Percentiles rank a stretch among this genome's conserved stretches.
Conservation (phyloP, 371 early-diverging fungal species). For the Zychaea mexicana region DNA sequence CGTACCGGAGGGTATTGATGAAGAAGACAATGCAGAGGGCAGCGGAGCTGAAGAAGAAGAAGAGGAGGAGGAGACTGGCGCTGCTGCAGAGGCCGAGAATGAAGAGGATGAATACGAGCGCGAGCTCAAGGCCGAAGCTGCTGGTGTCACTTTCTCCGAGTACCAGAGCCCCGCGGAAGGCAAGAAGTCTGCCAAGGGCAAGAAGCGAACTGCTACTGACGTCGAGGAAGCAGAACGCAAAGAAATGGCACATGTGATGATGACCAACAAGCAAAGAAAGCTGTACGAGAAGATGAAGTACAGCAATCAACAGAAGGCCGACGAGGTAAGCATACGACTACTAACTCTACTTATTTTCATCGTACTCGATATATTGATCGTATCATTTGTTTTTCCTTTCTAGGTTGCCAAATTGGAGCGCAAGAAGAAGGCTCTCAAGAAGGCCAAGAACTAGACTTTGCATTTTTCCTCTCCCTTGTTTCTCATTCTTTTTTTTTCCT, state of each 20-base stretch:
- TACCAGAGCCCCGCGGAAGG: conserved; percentile 60
- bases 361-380: background rate
- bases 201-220: conserved; percentile 66
- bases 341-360: too few relatives aligned
- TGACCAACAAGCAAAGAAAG: conserved; percentile 90
- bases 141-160: conserved; percentile 74
- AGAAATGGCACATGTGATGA: conserved; percentile 91
- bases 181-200: conserved; percentile 49
- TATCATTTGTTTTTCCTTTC: background rate
- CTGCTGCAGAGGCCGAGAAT: conserved; percentile 27
- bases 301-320: conserved; percentile 61
- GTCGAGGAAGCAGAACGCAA: conserved; percentile 83
- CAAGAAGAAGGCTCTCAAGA: conserved; percentile 46
- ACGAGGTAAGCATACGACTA: conserved; percentile 55
- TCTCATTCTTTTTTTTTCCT: conserved; percentile 7
- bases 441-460: conserved; percentile 18
- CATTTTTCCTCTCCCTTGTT: conserved; percentile 2
- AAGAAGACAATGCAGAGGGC: conserved; percentile 52
- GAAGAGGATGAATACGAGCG: conserved; percentile 52
- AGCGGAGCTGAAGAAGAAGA: conserved; percentile 48
- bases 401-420: conserved; percentile 39
- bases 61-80: conserved; percentile 42
- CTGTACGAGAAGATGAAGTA: conserved; percentile 74
- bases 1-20: conserved; percentile 66
- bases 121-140: conserved; percentile 78